Base-by-base conservation (phyloP, 331 rosid genomes). In the Acacia pycnantha region DNA sequence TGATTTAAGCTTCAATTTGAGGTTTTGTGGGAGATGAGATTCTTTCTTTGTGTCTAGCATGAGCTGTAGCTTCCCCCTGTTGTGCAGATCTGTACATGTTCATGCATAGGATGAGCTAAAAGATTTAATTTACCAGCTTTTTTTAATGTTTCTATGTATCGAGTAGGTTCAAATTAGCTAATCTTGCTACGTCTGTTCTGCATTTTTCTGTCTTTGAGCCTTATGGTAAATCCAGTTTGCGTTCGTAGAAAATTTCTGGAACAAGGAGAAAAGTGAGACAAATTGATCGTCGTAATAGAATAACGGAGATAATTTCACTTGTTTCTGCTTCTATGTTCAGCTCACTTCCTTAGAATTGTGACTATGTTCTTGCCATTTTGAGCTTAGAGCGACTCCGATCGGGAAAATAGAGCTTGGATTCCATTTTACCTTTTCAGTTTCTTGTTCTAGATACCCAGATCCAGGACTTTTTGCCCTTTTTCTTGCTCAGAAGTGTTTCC, bases 41-140 rank as follows among this genome's bases (percentile, higher is more conserved):
- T 40, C 50, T 11, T 27, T 65, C 33, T 18, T 3, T 43, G 33
- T 56, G 18, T 10, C 54, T 70, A 26, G 44, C 48, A 0, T 51
- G 44, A 15, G 79, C 61, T 13, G 64, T 64, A 67, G 18, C 11
- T 54, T 26, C 31, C 54, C 73, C 76, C 43, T 11, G 74, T 33
- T 46, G 76, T 24, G 41, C 16, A 86, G 92, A 93, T 90, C 94
- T 88, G 78, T 78, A 77, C 21, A 41, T 46, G 81, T 81, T 62
- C 72, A 26, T 43, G 51, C 48, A 4, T 73, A 3, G 16, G 29
- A 48, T 77, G 62, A 1, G 86, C 53, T 85, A 33, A 10, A n/a
- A 46, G 81, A 61, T 44, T 61, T 21, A 82, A 79, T 72, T 7
- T 70, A 5, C 15, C 0, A 21, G 3, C 74, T 68, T 82, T 51